Evolutionary conservation across 2,329 filamentous ascomycete genomes (phyloP).

Genomic region (Neophaeococcomyces mojaviensis): DNA sequence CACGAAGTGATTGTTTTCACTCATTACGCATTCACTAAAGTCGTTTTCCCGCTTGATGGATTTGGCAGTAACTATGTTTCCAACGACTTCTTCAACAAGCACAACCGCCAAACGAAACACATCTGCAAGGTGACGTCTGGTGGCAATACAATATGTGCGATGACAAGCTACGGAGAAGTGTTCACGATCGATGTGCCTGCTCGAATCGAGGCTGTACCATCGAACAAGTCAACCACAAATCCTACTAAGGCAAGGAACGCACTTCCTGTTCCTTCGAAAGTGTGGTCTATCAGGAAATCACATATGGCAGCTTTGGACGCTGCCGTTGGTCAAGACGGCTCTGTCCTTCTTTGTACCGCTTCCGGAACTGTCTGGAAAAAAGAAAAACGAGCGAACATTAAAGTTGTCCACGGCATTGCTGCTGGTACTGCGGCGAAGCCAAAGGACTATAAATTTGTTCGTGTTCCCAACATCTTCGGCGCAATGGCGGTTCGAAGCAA

Average conservation of each 20-base stretch:
- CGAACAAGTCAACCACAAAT: constrained; percentile 74
- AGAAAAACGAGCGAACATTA: constrained; percentile 72
- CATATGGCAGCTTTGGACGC: constrained; percentile 79
- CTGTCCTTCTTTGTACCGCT: constrained; percentile 86
- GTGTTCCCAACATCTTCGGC: constrained; percentile 79
- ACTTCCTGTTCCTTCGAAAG: constrained; percentile 66
- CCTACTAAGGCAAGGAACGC: constrained; percentile 82
- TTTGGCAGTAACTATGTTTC: constrained; percentile 61
- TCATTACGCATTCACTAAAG: constrained; percentile 89
- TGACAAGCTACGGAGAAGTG: constrained; percentile 77
- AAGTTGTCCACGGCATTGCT: constrained; percentile 33
- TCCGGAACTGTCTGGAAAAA: constrained; percentile 91
- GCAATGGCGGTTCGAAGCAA: constrained; percentile 81
- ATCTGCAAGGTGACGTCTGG: constrained; percentile 74
- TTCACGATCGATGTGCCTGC: constrained; percentile 75
- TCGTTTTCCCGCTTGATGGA: constrained; percentile 72
- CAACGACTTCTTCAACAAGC: constrained; percentile 57
- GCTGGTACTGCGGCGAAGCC: constrained; percentile 51
- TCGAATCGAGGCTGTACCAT: constrained; percentile 54
- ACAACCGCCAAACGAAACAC: constrained; percentile 57
- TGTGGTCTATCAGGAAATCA: constrained; percentile 85
- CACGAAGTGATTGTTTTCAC: constrained; percentile 90
- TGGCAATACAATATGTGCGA: constrained; percentile 82
- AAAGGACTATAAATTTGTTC: constrained; percentile 92
- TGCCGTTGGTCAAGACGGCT: constrained; percentile 83